Conservation (phyloP, 2,329 filamentous ascomycete species). For the Grosmannia penicillata region DNA sequence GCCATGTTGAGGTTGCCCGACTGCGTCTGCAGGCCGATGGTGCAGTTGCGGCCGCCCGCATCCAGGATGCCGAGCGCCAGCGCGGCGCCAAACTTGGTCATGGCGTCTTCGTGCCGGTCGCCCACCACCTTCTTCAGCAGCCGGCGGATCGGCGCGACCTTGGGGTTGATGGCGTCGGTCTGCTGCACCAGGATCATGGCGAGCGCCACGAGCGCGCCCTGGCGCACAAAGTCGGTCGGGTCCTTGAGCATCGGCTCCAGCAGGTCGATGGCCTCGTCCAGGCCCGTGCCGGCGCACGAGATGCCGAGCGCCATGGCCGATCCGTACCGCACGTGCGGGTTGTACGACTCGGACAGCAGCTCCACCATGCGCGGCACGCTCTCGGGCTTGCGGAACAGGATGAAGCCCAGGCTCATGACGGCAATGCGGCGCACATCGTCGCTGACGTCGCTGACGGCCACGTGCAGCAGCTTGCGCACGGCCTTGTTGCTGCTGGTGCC, state of each 20-base stretch:
- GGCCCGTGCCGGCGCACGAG: conserved; percentile 87
- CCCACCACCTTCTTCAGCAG: conserved; percentile 86
- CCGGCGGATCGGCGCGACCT: conserved; percentile 82
- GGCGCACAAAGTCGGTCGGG: conserved; percentile 93
- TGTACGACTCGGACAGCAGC: conserved; percentile 94
- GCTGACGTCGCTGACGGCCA: conserved; percentile 94
- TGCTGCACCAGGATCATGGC: conserved; percentile 99
- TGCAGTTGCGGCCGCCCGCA: conserved; percentile 94
- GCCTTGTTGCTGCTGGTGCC: conserved; percentile 98
- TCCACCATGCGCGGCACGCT: conserved; percentile 98
- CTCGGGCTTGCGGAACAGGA: conserved; percentile 92
- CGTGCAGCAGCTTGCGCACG: conserved; percentile 85
- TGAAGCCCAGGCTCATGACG: conserved; percentile 96
- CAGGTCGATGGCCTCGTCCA: conserved; percentile 91
- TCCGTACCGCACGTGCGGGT: conserved; percentile 94
- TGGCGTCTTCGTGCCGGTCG: conserved; percentile 94
- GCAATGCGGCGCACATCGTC: conserved; percentile 93
- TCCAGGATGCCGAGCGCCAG: conserved; percentile 94
- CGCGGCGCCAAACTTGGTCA: conserved; percentile 96
- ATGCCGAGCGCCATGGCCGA: conserved; percentile 98
- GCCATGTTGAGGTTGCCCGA: conserved; percentile 98
- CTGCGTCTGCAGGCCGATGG: conserved; percentile 92
- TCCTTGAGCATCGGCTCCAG: conserved; percentile 99
- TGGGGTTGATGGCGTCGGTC: conserved; percentile 97
- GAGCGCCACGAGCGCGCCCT: conserved; percentile 85